phyloP scores from a whole-genome alignment of 2,329 filamentous ascomycete genomes.

The Xylaria sp. region DNA sequence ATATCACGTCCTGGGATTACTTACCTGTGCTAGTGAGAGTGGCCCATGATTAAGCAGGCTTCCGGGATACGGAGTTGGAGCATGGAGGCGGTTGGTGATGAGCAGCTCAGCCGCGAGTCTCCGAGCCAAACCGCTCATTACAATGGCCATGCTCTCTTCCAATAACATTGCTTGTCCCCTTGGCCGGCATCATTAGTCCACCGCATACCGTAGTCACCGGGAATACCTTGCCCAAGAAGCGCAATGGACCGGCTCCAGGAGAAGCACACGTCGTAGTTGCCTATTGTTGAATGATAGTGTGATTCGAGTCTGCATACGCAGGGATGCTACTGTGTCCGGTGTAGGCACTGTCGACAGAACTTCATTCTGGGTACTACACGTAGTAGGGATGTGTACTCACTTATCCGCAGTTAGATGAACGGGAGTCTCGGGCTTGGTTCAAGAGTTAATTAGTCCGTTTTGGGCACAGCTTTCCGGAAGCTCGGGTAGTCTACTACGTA shows the following conservation, averaged over 20 bases:
- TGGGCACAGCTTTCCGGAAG: conserved; percentile 22
- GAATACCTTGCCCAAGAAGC: conserved; percentile 5
- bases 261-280: neutral
- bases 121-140: neutral
- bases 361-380: neutral
- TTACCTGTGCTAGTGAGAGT: neutral
- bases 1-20: neutral
- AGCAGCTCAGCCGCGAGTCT: conserved; percentile 16
- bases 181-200: conserved; percentile 16
- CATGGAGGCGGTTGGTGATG: conserved; percentile 10
- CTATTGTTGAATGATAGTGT: conserved; percentile 5
- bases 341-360: neutral
- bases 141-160: neutral
- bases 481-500: conserved; percentile 12
- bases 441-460: conserved; percentile 21
- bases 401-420: neutral
- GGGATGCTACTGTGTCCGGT: neutral
- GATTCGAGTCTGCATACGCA: conserved; percentile 9
- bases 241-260: neutral
- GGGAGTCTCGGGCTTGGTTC: conserved; percentile 10
- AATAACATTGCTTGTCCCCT: conserved; percentile 2
- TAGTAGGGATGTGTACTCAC: neutral
- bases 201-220: conserved; percentile 17
- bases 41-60: neutral
- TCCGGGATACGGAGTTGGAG: conserved; percentile 9